phyloP scores from a whole-genome alignment of 331 rosid genomes.

The Malus hybrid region DNA sequence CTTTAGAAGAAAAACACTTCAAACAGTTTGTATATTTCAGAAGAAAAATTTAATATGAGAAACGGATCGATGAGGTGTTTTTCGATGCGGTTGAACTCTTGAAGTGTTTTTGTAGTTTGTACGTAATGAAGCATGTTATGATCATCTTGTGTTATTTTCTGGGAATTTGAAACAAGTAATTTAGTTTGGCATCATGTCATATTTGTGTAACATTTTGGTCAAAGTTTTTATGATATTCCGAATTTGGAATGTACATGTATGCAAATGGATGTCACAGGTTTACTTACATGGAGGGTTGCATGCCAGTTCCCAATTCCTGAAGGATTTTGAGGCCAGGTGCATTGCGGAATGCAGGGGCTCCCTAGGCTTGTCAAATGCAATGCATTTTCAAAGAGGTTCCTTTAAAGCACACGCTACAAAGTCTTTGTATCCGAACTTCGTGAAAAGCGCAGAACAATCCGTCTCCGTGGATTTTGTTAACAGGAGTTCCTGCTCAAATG shows the following conservation, averaged over 20 bases:
- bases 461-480: slow-evolving; percentile 9
- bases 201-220: no score
- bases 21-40: no score
- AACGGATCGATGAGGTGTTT: no score
- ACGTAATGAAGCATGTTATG: no score
- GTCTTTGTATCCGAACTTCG: slow-evolving; percentile 19
- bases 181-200: not conserved
- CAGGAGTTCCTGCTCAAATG: slow-evolving; percentile 16
- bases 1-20: no score
- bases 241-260: not conserved
- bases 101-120: no score
- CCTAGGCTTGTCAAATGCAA: slow-evolving; percentile 41
- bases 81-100: no score
- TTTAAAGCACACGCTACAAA: slow-evolving; percentile 40
- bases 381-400: slow-evolving; percentile 33
- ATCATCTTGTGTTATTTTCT: not conserved
- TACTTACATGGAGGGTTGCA: slow-evolving; percentile 54
- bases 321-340: slow-evolving; percentile 49
- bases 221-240: not conserved
- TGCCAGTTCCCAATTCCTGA: slow-evolving; percentile 35
- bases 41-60: no score
- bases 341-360: slow-evolving; percentile 24
- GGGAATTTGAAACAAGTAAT: not conserved
- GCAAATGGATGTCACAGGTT: slow-evolving; percentile 42
- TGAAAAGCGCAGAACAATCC: slow-evolving; percentile 20